Base-by-base conservation (phyloP, 2,329 filamentous ascomycete genomes). In the Cercospora citrullina region DNA sequence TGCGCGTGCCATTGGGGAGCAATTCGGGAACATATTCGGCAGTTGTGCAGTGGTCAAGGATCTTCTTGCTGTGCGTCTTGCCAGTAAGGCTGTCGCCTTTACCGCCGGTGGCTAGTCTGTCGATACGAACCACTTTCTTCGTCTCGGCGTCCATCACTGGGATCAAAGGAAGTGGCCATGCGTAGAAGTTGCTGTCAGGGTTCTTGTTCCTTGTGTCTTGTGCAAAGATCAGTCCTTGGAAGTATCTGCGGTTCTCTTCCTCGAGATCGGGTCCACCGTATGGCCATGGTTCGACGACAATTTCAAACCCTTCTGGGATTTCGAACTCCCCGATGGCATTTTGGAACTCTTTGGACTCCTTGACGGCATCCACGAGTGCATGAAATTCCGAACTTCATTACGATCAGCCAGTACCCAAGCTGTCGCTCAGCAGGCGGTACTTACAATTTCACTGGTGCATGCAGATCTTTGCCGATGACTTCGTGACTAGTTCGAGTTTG, bases 1-100 rank as follows among this genome's bases (percentile, higher is more conserved):
- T 77, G 21, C 82, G 74, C 1, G 75, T 68, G 5, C 79, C 80
- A 8, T 78, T 77, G 5, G 75, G 69, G 1, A 82, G 69, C 8
- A 83, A 69, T 63, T 84, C 81, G 3, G 75, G 75, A 33, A 76
- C 72, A 39, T 87, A 88, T 69, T 88, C 86, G 0, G 82, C 81
- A 5, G 79, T 75, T 36, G 79, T 79, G 75, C 85, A 87, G 72
- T 87, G 85, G 66, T 84, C 76, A 39, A 82, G 70, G 36, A 82
- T 69, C 23, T 75, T 75, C 23, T 77, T 74, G 14, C 72, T 74
- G 66, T 81, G 77, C 0, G 80, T 81, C 71, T 82, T 77, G 8
- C 74, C 79, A 82, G 75, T 70, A 12, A 74, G 53, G 12, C 60
- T 31, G 23, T 76, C 74, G n/a, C 68, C 69, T 31, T 74, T 75